Percentiles rank a stretch among this genome's conserved stretches.
Evolutionary conservation across 1,139 yeast genomes (phyloP).

Genomic region (Kluyveromyces marxianus): DNA sequence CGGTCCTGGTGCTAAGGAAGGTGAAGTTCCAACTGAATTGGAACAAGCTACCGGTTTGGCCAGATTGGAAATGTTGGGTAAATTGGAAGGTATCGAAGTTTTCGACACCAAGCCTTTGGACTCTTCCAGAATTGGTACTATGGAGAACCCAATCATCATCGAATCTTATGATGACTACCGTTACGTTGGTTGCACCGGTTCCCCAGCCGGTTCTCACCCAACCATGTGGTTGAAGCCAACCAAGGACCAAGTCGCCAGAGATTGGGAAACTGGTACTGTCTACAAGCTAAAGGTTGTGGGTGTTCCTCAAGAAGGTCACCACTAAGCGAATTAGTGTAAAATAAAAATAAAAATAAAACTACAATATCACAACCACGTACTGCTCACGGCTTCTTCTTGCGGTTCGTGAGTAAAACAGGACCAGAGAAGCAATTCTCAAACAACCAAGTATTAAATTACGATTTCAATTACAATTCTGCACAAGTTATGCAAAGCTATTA

Average conservation of each 20-base stretch:
- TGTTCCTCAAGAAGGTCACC: slow-evolving; percentile 50
- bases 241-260: slow-evolving; percentile 77
- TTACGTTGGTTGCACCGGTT: slow-evolving; percentile 96
- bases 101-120: slow-evolving; percentile 89
- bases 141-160: slow-evolving; percentile 77
- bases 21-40: slow-evolving; percentile 83
- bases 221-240: slow-evolving; percentile 93
- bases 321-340: slow-evolving; percentile 8
- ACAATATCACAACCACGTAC: too few relatives aligned
- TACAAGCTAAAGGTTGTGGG: slow-evolving; percentile 87
- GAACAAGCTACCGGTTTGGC: slow-evolving; percentile 99
- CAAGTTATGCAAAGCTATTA: too few relatives aligned
- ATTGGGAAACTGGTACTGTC: slow-evolving; percentile 99
- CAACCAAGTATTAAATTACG: too few relatives aligned
- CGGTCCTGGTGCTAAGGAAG: slow-evolving; percentile 82
- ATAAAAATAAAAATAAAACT: too few relatives aligned
- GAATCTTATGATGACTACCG: slow-evolving; percentile 91
- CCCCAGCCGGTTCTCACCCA: slow-evolving; percentile 86
- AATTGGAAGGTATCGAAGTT: slow-evolving; percentile 90
- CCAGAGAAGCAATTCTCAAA: too few relatives aligned
- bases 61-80: slow-evolving; percentile 91
- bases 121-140: slow-evolving; percentile 82
- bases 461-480: too few relatives aligned
- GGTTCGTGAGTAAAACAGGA: too few relatives aligned
- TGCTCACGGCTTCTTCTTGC: too few relatives aligned